Conservation (phyloP, 73 alveolate genomes). For the Paramecium octaurelia region DNA sequence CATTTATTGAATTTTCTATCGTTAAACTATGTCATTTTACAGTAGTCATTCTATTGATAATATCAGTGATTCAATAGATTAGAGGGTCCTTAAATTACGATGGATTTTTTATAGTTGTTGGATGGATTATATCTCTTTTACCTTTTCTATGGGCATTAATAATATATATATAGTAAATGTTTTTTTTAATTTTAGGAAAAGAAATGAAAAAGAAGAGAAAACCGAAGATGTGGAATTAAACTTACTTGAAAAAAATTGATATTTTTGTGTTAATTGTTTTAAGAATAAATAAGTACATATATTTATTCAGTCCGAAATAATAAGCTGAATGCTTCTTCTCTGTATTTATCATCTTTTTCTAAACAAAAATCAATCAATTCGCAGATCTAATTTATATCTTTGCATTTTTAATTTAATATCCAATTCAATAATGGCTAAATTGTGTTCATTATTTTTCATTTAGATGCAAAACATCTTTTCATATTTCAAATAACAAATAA, state of each 20-base stretch:
- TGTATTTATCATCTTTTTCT: not conserved
- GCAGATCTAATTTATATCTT: not conserved
- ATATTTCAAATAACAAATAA: not conserved
- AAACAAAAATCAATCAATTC: not conserved
- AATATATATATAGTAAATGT: not conserved
- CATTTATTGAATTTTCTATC: not conserved
- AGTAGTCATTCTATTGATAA: not conserved
- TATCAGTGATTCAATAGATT: not conserved
- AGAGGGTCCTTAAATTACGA: not conserved
- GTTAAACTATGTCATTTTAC: not conserved
- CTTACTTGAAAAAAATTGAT: not conserved
- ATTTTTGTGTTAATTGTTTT: not conserved
- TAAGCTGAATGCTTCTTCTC: not conserved
- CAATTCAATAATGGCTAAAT: not conserved
- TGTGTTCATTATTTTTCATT: not conserved
- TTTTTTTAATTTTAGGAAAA: not conserved
- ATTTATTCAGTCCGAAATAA: not conserved
- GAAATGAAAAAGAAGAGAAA: not conserved
- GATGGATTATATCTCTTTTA: constrained; percentile 26
- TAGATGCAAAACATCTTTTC: not conserved
- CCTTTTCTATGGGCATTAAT: not conserved
- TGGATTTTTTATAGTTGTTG: not conserved
- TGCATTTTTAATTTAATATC: not conserved
- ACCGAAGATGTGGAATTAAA: not conserved
- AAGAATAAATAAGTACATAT: not conserved